These are phyloP conservation scores for Allantophomopsis lycopodina DNA, from an alignment of 2,329 filamentous ascomycete genomes.

Conservation along the genomic window DNA sequence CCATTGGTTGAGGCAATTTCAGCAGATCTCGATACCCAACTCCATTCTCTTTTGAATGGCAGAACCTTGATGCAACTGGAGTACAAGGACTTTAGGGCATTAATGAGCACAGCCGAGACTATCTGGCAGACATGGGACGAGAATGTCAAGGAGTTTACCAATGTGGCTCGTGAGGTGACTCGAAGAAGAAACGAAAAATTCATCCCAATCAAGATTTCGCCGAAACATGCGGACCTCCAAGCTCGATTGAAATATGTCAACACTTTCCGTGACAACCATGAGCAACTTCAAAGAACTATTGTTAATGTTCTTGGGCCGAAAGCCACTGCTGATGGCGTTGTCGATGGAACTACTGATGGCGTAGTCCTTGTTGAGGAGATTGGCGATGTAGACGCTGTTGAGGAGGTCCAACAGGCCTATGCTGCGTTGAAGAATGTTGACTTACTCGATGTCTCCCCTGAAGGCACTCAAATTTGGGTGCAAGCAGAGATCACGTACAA, in stretches of 20 bases:
- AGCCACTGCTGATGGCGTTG: constrained; percentile 37
- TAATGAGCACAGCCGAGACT: constrained; percentile 71
- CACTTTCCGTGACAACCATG: constrained; percentile 92
- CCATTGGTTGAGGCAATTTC: constrained; percentile 97
- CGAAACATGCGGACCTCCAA: constrained; percentile 79
- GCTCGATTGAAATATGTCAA: constrained; percentile 85
- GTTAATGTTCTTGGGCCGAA: constrained; percentile 87
- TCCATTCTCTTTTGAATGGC: constrained; percentile 77
- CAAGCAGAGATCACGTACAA: constrained; percentile 94
- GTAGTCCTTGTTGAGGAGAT: constrained; percentile 79
- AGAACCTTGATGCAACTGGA: constrained; percentile 83
- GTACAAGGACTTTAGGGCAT: constrained; percentile 74
- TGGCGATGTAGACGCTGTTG: constrained; percentile 91
- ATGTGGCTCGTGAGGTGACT: constrained; percentile 89
- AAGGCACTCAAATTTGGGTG: constrained; percentile 85
- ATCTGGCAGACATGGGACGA: constrained; percentile 95
- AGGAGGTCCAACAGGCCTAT: constrained; percentile 92
- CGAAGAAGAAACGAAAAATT: constrained; percentile 93
- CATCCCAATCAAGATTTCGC: constrained; percentile 91
- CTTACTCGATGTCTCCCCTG: constrained; percentile 77
- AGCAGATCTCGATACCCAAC: constrained; percentile 72
- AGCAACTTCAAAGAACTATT: constrained; percentile 93
- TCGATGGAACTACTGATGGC: constrained; percentile 40
- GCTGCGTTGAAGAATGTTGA: constrained; percentile 90
- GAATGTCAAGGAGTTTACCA: constrained; percentile 93